These are phyloP conservation scores for Penicillium sp. DNA, from an alignment of 2,329 filamentous ascomycete genomes.

Conservation along the genomic window DNA sequence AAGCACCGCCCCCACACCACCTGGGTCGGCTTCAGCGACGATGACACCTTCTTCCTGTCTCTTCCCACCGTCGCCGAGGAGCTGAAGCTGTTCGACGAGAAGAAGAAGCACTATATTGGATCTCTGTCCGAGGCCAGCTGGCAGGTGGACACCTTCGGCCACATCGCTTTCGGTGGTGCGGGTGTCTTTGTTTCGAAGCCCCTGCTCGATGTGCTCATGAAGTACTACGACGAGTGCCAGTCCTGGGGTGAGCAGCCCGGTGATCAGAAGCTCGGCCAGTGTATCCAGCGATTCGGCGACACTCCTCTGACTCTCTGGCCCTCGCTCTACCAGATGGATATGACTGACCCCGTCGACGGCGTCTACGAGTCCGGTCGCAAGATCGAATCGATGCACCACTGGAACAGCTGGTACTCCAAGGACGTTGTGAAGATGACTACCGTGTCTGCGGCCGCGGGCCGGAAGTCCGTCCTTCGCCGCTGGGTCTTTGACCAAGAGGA, in stretches of 20 bases:
- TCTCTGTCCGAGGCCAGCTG: conserved; percentile 44
- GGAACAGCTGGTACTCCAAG: conserved; percentile 46
- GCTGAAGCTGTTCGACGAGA: conserved; percentile 40
- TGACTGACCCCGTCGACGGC: conserved; percentile 43
- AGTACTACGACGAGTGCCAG: conserved; percentile 43
- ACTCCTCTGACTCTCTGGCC: conserved; percentile 43
- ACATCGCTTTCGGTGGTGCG: conserved; percentile 46
- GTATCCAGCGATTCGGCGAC: conserved; percentile 41
- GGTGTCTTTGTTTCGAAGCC: conserved; percentile 45
- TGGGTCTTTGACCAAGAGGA: conserved; percentile 46
- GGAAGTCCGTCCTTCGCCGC: conserved; percentile 43
- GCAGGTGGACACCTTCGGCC: conserved; percentile 45
- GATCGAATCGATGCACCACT: conserved; percentile 47
- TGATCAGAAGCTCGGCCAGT: conserved; percentile 46
- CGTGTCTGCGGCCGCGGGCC: conserved; percentile 41
- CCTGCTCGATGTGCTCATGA: conserved; percentile 38
- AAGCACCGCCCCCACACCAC: conserved; percentile 40
- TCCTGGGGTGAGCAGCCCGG: conserved; percentile 44
- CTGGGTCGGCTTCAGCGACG: conserved; percentile 46
- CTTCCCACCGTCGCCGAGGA: conserved; percentile 39
- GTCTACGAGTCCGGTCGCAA: conserved; percentile 44
- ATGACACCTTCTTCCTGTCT: conserved; percentile 46
- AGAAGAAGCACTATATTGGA: conserved; percentile 45
- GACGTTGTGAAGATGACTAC: conserved; percentile 47
- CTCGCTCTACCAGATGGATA: conserved; percentile 46